These are phyloP conservation scores for Coemansia sp. DNA, from an alignment of 192 early-diverging fungal species.

Conservation along the genomic window DNA sequence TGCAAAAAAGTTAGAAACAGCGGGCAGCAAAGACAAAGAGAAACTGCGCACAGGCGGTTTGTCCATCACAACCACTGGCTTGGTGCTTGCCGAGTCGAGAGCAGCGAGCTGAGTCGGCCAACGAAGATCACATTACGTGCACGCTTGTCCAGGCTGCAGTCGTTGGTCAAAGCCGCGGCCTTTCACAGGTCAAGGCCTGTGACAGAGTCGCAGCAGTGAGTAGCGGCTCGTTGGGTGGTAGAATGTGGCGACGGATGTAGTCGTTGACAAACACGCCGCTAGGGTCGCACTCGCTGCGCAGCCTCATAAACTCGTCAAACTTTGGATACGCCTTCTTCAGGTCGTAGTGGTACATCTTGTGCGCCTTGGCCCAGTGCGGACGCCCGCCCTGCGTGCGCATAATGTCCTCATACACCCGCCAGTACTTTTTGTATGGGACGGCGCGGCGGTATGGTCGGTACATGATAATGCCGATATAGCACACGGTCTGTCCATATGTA, in stretches of 20 bases:
- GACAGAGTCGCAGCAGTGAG: background rate
- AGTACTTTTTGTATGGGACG: conserved; percentile 70
- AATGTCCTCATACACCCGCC: conserved; percentile 67
- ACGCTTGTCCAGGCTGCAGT: too few species aligned
- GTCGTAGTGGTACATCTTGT: conserved; percentile 56
- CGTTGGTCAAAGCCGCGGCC: background rate
- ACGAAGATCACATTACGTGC: too few species aligned
- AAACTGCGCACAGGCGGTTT: too few species aligned
- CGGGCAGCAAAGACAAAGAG: too few species aligned
- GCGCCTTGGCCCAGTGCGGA: conserved; percentile 79
- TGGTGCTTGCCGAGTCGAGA: too few species aligned
- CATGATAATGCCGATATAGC: conserved; percentile 79
- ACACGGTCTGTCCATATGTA: conserved; percentile 58
- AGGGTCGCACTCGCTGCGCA: conserved; percentile 63
- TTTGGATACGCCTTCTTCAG: conserved; percentile 62
- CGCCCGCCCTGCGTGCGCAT: conserved; percentile 64
- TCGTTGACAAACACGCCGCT: conserved; percentile 68
- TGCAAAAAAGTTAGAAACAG: background rate
- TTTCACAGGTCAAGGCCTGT: background rate
- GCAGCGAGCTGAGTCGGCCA: conserved; percentile 43
- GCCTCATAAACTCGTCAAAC: conserved; percentile 56
- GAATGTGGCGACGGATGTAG: conserved; percentile 62
- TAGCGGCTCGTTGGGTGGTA: conserved; percentile 26
- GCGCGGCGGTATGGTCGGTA: conserved; percentile 63
- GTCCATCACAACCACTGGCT: too few species aligned